Base-by-base conservation (phyloP, 768 basidiomycete species). In the Galerina sulciceps region DNA sequence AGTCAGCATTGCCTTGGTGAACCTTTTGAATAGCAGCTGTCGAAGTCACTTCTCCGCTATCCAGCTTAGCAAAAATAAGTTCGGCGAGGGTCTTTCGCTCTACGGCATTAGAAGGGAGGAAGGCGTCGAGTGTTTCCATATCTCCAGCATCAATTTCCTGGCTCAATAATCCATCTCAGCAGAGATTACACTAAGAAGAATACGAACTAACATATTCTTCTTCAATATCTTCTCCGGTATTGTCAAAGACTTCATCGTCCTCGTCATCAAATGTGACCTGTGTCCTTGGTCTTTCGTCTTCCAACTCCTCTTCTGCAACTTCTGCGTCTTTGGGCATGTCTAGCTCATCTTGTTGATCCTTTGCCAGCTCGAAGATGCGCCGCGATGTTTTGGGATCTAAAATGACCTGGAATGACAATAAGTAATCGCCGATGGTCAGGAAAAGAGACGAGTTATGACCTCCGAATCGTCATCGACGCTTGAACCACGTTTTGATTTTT, bases 51-150 rank as follows among this genome's bases (percentile, higher is more conserved):
- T 88, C 86, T 11, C 78, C 81, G 56, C 81, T 83, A 58, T 96
- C 90, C 20, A 99, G 80, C 76, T 98, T 98, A 22, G 91, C 84
- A 69, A 99, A 93, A 58, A 99, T 99, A n/a, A 99, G 81, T 71
- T 99, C 97, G 31, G 97, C 97, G 31, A 99, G 78, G 2, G 96
- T 98, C 71, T 85, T 84, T 44, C 93, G 85, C 71, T 92, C 89
- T 6, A 84, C 82, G 14, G 85, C 80, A 73, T 89, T 92, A 13
- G 86, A 75, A 38, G 94, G 94, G 42, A 93, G 82, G 31, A 94
- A 78, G 13, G 86, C 79, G 65, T 98, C 95, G 36, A 99, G 79
- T 0, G 94, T 86, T 63, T 90, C 85, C 73, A 96, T 81, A 75
- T 99, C 97, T 60, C 81, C 86, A 58, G 91, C 86, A 76, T 99